A percentile compares a stretch with the other conserved stretches of the same genome.
phyloP scores from a whole-genome alignment of 169 alveolate species.

The Theileria annulata region DNA sequence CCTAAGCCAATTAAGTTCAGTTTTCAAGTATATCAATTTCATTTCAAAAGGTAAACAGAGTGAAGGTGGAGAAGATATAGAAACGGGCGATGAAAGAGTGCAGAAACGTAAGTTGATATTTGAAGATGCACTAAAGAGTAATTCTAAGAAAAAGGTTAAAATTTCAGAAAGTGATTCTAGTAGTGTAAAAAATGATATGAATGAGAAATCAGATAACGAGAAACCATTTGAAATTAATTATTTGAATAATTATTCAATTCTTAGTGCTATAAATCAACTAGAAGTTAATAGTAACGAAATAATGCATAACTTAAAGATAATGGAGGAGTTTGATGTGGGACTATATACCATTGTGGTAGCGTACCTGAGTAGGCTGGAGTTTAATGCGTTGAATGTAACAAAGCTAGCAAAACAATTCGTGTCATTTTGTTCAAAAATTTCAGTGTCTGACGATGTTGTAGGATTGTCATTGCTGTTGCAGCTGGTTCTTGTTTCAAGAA shows the following conservation, averaged over 20 bases:
- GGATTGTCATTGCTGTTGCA: constrained; percentile 8
- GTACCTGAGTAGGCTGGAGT: constrained; percentile 19
- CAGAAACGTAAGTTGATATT: neutral
- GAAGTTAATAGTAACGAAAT: neutral
- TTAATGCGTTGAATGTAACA: neutral
- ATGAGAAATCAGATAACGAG: neutral
- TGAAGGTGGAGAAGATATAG: neutral
- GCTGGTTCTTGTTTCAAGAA: neutral
- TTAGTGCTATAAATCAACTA: neutral
- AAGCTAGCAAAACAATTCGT: constrained; percentile 7
- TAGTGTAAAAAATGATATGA: neutral
- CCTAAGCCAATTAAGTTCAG: neutral
- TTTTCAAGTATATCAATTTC: neutral
- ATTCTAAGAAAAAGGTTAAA: neutral
- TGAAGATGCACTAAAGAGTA: neutral
- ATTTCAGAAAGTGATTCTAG: neutral
- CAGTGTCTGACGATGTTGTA: neutral
- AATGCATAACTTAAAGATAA: neutral
- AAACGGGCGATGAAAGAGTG: neutral
- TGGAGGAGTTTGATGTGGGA: neutral
- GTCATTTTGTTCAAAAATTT: neutral
- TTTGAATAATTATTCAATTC: constrained; percentile 4
- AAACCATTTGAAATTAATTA: neutral
- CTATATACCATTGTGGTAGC: neutral
- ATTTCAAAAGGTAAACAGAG: neutral